These are phyloP conservation scores for Lactarius pseudohatsudake DNA, from an alignment of 768 basidiomycete species.

Conservation along the genomic window DNA sequence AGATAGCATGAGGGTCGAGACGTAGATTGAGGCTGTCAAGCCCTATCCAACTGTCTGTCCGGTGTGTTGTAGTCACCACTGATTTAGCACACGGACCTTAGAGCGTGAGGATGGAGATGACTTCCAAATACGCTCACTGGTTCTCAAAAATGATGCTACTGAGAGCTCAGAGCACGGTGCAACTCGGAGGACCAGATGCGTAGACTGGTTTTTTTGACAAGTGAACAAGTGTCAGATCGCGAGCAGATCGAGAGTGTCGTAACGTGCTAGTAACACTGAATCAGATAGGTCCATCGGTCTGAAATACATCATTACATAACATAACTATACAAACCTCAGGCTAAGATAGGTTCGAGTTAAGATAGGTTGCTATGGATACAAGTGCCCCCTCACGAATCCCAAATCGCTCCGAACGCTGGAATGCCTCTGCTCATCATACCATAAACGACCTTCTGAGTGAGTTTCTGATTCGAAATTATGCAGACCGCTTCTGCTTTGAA, in stretches of 20 bases:
- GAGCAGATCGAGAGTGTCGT: no score
- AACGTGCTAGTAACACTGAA: no score
- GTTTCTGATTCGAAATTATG: slow-evolving; percentile 57
- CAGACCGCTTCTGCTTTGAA: slow-evolving; percentile 49
- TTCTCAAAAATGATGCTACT: not conserved
- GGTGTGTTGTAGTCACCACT: not conserved
- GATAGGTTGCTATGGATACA: not conserved
- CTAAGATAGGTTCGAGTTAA: no score
- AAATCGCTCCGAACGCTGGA: slow-evolving; percentile 62
- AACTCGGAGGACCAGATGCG: not conserved
- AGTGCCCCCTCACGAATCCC: slow-evolving; percentile 47
- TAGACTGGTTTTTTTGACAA: not conserved
- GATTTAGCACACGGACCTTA: not conserved
- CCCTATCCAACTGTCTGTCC: not conserved
- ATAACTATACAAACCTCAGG: not conserved
- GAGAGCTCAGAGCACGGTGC: not conserved
- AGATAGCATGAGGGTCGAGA: slow-evolving; percentile 47
- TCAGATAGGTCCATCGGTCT: not conserved
- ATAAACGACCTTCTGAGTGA: slow-evolving; percentile 58
- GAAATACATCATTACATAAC: not conserved
- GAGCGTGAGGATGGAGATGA: not conserved
- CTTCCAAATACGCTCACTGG: not conserved
- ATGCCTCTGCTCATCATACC: slow-evolving; percentile 60
- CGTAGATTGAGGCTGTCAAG: slow-evolving; percentile 27
- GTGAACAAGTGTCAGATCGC: not conserved